Evolutionary conservation across 73 alveolate species (phyloP).

Genomic region (Paramecium sonneborni): DNA sequence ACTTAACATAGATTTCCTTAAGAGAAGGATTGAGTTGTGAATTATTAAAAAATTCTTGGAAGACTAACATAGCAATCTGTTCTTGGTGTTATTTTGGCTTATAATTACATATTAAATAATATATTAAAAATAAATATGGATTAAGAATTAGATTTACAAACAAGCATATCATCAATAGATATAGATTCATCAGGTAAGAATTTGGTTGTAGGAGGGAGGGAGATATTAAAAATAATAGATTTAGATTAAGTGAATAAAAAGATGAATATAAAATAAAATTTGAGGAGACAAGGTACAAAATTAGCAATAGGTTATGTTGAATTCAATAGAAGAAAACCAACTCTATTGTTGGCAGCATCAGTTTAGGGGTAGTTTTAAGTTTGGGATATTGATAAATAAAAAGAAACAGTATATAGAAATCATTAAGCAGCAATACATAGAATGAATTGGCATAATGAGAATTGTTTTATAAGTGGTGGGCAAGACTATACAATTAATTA

Average conservation of each 20-base stretch:
- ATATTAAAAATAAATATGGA: conserved; percentile 9
- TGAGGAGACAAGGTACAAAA: conserved; percentile 9
- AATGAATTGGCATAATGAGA: conserved; percentile 40
- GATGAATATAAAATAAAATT: conserved; percentile 23
- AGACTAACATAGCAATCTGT: conserved; percentile 35
- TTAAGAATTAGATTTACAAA: background rate
- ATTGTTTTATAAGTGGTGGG: conserved; percentile 12
- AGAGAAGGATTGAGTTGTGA: background rate
- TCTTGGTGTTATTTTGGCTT: background rate
- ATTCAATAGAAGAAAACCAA: background rate
- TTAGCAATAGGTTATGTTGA: conserved; percentile 40
- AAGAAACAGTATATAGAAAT: background rate
- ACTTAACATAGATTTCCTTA: conserved; percentile 17
- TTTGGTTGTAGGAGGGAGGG: conserved; percentile 24
- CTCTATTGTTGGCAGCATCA: conserved; percentile 32
- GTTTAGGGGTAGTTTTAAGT: background rate
- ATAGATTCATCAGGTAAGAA: background rate
- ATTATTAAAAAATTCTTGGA: background rate
- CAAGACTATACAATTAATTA: background rate
- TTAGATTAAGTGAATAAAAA: background rate
- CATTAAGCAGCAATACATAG: conserved; percentile 40
- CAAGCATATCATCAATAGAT: conserved; percentile 15
- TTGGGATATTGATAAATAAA: background rate
- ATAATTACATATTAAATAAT: background rate
- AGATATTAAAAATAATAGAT: conserved; percentile 1